Evolutionary conservation across 306 rosid species (phyloP).

Genomic region (Cucurbita ficifolia): DNA sequence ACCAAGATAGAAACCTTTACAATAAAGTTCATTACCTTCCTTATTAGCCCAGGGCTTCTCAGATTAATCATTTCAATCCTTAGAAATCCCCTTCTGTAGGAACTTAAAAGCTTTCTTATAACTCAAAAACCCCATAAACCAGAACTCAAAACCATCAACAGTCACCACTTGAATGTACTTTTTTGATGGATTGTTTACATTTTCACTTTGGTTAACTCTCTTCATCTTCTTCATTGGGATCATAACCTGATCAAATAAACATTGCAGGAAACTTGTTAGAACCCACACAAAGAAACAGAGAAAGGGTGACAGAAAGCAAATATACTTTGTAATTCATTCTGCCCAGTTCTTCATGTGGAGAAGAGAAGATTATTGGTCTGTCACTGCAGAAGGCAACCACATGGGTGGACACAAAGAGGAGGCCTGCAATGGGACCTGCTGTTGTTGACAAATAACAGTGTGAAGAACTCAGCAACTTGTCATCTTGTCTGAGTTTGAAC

Average conservation of each 20-base stretch:
- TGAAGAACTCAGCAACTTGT: slow-evolving; percentile 46
- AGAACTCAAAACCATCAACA: slow-evolving; percentile 42
- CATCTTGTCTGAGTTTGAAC: slow-evolving; percentile 39
- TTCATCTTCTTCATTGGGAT: slow-evolving; percentile 29
- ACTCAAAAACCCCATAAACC: slow-evolving; percentile 62
- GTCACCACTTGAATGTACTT: slow-evolving; percentile 47
- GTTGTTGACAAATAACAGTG: slow-evolving; percentile 72
- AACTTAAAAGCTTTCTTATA: slow-evolving; percentile 24
- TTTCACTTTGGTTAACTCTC: slow-evolving; percentile 27
- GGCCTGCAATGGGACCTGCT: slow-evolving; percentile 76
- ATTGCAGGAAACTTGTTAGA: background rate
- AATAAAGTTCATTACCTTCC: background rate
- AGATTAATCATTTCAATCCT: background rate
- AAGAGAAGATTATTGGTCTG: slow-evolving; percentile 42
- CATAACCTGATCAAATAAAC: background rate
- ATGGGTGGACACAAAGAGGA: slow-evolving; percentile 63
- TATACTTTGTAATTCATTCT: slow-evolving; percentile 49
- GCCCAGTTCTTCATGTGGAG: slow-evolving; percentile 27
- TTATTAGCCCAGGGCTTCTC: background rate
- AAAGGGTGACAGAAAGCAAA: background rate
- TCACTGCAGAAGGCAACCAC: slow-evolving; percentile 74
- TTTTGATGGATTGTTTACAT: slow-evolving; percentile 28
- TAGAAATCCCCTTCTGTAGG: slow-evolving; percentile 23
- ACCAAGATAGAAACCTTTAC: background rate
- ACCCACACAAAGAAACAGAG: background rate